Percentiles rank a stretch among this genome's conserved stretches.
Conservation (phyloP, 352 stramenopile species). For the Pythium folliculosum region DNA sequence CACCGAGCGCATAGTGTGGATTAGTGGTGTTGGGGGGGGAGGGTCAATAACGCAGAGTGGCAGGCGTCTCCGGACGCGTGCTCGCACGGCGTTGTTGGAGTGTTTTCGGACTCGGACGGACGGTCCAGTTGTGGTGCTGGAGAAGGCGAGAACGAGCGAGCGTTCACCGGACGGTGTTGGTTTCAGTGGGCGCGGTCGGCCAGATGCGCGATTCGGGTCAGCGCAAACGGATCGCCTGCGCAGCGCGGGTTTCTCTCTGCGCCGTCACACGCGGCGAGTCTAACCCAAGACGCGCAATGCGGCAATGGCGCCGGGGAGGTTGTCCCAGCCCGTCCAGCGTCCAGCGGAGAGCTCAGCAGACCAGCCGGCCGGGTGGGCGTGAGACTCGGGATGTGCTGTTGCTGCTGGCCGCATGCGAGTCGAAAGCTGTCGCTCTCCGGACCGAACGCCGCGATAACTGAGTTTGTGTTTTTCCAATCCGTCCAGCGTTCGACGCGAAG, state of each 20-base stretch:
- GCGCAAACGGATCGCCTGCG: neutral
- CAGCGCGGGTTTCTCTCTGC: constrained; percentile 11
- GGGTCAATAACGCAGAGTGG: constrained; percentile 19
- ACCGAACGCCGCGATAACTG: constrained; percentile 10
- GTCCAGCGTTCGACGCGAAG: constrained; percentile 19
- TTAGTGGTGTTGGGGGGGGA: neutral
- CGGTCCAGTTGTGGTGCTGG: neutral
- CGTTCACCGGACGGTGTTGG: constrained; percentile 7
- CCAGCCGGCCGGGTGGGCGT: neutral
- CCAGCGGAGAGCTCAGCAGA: constrained; percentile 8
- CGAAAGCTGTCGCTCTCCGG: constrained; percentile 2
- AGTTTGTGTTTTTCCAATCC: constrained; percentile 20
- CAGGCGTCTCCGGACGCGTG: neutral
- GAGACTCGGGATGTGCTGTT: constrained; percentile 10
- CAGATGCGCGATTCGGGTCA: constrained; percentile 10
- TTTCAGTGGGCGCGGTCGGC: constrained; percentile 16
- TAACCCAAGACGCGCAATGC: neutral
- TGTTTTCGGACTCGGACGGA: neutral
- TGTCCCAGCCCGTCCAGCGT: constrained; percentile 16
- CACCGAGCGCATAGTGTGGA: constrained; percentile 22
- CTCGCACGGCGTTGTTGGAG: neutral
- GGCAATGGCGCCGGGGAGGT: neutral
- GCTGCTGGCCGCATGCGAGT: constrained; percentile 18
- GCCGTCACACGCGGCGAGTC: constrained; percentile 12
- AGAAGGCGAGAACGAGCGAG: constrained; percentile 2